Evolutionary conservation across 768 basidiomycete genomes (phyloP), one percentile per base, ranked within the genome.

Genomic region (Solioccasus polychromus): DNA sequence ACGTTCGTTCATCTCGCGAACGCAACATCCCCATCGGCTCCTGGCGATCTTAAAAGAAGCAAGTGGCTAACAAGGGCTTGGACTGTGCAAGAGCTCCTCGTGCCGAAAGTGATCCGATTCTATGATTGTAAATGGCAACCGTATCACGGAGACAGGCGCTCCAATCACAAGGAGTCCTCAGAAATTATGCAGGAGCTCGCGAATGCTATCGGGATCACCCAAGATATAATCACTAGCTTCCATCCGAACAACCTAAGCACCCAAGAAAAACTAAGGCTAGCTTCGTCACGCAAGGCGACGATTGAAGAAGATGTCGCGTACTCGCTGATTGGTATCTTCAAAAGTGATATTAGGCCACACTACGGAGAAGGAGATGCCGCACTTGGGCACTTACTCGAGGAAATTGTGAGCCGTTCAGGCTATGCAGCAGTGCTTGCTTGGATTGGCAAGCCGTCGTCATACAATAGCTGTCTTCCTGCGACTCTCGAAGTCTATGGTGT

Each of bases 291-390:
- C 20, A 17, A n/a, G 0, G 45, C 52, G n/a, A 43, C 22, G 2
- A 10, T 30, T 8, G 45, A 40, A 2, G 50, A 52, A 28, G 44
- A 53, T 1, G 10, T 52, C 15, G 52, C 50, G 3, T 53, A 43
- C 17, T 45, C 43, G 5, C 28, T 52, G n/a, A 52, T 52, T 15
- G 49, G 51, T 9, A 46, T 52, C 23, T 52, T 53, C 42, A 34
- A 34, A 2, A 52, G 42, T n/a, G 44, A 53, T n/a, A 28, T 47
- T 14, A 28, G 8, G 7, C 44, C 43, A 3, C 29, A 25, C 4
- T 51, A 51, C 8, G 51, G 48, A 14, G 43, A 39, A n/a, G 39
- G 50, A 10, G 23, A 35, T 18, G 38, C 29, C 1, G 44, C 50
- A 0, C 20, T 52, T 4, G 50, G 44, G 8, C 50, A 39, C 10